These are phyloP conservation scores for Spongispora temasekensis DNA, from an alignment of 1,284 basidiomycete species.

Conservation along the genomic window DNA sequence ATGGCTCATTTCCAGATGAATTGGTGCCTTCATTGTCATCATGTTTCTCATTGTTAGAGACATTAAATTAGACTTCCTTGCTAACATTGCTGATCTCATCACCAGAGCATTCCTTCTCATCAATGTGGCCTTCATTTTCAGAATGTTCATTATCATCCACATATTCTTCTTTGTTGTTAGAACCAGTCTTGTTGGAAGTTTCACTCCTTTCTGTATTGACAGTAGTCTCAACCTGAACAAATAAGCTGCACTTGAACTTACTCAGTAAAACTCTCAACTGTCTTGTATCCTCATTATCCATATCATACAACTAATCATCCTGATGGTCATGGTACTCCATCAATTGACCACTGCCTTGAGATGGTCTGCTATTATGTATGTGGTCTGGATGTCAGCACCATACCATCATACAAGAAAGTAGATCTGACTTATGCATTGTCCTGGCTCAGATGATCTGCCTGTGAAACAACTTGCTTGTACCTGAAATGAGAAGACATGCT, in stretches of 20 bases:
- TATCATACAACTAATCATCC: not conserved
- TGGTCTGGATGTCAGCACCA: not conserved
- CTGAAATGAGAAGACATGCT: not conserved
- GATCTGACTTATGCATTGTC: not conserved
- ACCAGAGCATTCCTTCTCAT: not conserved
- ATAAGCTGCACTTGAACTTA: not conserved
- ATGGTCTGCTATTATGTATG: not conserved
- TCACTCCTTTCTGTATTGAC: not conserved
- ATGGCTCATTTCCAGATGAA: not conserved
- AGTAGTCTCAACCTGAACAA: not conserved
- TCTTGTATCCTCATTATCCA: not conserved
- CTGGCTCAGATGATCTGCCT: not conserved
- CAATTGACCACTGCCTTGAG: not conserved
- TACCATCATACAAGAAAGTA: not conserved
- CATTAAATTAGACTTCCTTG: not conserved
- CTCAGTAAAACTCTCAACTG: not conserved
- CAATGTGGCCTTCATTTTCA: not conserved
- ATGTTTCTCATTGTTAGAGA: no score
- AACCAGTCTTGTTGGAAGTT: not conserved
- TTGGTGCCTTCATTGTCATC: not conserved
- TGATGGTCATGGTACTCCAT: no score
- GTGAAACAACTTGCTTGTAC: not conserved
- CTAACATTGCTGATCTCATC: not conserved
- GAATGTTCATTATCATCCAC: not conserved
- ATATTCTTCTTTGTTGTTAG: not conserved